phyloP scores from a whole-genome alignment of 805 yeast genomes.

The Starmerella sirachaensis region DNA sequence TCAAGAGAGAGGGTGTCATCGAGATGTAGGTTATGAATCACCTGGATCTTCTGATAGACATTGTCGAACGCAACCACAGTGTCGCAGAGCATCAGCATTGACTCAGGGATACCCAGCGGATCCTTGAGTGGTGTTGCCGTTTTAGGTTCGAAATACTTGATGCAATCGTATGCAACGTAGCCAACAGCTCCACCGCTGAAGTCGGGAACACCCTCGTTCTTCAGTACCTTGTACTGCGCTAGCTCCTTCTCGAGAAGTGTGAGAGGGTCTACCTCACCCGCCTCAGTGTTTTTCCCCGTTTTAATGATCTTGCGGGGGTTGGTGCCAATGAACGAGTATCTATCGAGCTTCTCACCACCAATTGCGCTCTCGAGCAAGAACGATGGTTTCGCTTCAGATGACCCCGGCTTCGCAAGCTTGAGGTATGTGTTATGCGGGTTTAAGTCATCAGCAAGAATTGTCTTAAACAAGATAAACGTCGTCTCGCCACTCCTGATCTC shows the following conservation, averaged over 20 bases:
- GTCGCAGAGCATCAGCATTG: constrained; percentile 83
- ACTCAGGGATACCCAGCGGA: constrained; percentile 76
- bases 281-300: constrained; percentile 60
- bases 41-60: constrained; percentile 84
- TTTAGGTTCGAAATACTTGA: constrained; percentile 90
- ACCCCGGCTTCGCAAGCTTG: constrained; percentile 58
- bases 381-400: constrained; percentile 43
- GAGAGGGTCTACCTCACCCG: constrained; percentile 67
- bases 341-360: constrained; percentile 76
- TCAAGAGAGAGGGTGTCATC: constrained; percentile 29
- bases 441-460: constrained; percentile 60
- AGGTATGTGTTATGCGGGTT: constrained; percentile 88
- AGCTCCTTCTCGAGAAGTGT: constrained; percentile 62
- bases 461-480: constrained; percentile 69
- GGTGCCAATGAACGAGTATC: constrained; percentile 85
- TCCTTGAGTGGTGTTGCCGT: constrained; percentile 68
- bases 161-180: constrained; percentile 90
- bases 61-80: constrained; percentile 85
- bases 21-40: constrained; percentile 60
- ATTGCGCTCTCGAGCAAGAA: constrained; percentile 81
- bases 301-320: constrained; percentile 69
- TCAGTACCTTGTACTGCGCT: constrained; percentile 50
- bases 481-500: constrained; percentile 36
- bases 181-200: constrained; percentile 96
- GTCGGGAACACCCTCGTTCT: constrained; percentile 65